phyloP scores from a whole-genome alignment of 768 basidiomycete genomes.

The Gloeophyllum trabeum region DNA sequence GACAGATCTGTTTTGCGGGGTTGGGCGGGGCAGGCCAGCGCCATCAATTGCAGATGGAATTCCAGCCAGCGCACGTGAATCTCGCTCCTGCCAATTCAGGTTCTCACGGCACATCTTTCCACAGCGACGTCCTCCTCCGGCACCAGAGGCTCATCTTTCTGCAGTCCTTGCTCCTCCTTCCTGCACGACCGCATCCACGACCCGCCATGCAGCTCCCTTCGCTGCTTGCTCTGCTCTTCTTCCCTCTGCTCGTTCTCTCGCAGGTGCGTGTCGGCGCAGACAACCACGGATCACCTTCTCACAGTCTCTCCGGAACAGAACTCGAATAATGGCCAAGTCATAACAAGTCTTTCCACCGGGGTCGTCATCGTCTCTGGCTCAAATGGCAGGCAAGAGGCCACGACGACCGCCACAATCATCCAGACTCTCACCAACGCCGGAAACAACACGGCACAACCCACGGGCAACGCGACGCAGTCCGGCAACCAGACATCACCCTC shows the following conservation, averaged over 20 bases:
- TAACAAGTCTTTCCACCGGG: constrained; percentile 26
- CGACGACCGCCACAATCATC: constrained; percentile 28
- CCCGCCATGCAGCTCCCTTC: constrained; percentile 1
- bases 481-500: too few species aligned
- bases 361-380: constrained; percentile 27
- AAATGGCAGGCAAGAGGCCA: constrained; percentile 29
- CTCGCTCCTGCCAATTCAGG: too few species aligned
- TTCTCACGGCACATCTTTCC: too few species aligned
- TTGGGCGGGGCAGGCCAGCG: too few species aligned
- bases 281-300: not conserved
- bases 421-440: constrained; percentile 33
- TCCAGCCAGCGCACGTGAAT: too few species aligned
- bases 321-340: constrained; percentile 9
- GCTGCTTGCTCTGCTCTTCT: constrained; percentile 20
- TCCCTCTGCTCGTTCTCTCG: constrained; percentile 16
- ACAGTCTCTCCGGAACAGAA: not conserved
- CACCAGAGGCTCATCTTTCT: not conserved
- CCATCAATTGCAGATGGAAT: too few species aligned
- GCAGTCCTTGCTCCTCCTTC: not conserved
- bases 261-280: constrained; percentile 18
- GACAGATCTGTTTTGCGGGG: too few species aligned
- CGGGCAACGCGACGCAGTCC: constrained; percentile 13
- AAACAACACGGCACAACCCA: constrained; percentile 7
- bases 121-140: too few species aligned
- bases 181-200: not conserved